Evolutionary conservation across 129 eudicot genomes (phyloP).

Genomic region (Arctium minus): DNA sequence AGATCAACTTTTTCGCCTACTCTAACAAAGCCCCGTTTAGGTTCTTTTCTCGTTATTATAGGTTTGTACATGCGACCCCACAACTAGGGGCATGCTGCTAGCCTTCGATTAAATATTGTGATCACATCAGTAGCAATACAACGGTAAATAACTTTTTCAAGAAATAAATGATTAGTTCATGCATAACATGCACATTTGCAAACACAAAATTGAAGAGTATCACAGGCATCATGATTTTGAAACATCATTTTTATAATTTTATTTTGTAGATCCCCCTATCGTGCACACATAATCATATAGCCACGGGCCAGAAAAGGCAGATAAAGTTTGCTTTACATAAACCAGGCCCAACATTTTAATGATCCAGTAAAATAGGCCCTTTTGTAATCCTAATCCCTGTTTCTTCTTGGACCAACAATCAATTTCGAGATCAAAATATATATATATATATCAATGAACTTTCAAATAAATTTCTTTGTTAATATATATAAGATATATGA

Average conservation of each 20-base stretch:
- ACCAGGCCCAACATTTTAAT: background rate
- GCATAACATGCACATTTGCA: background rate
- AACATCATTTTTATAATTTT: background rate
- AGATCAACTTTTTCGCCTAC: background rate
- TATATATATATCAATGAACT: no score
- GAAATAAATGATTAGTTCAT: background rate
- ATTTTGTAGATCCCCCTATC: background rate
- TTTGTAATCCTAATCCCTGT: background rate
- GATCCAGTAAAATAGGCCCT: background rate
- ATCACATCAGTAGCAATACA: background rate
- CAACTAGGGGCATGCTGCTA: background rate
- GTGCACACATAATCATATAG: background rate
- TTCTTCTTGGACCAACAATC: background rate
- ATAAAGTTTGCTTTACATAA: background rate
- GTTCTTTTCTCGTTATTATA: background rate
- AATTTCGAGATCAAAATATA: background rate
- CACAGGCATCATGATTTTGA: background rate
- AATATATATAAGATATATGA: no score
- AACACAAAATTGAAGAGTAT: background rate
- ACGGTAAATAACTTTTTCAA: background rate
- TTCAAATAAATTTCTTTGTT: no score
- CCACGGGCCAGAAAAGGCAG: background rate
- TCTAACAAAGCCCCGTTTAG: background rate
- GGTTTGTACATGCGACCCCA: background rate
- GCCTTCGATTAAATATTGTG: background rate